Conservation (phyloP, 2,329 filamentous ascomycete species). For the Sphaerulina populicola region DNA sequence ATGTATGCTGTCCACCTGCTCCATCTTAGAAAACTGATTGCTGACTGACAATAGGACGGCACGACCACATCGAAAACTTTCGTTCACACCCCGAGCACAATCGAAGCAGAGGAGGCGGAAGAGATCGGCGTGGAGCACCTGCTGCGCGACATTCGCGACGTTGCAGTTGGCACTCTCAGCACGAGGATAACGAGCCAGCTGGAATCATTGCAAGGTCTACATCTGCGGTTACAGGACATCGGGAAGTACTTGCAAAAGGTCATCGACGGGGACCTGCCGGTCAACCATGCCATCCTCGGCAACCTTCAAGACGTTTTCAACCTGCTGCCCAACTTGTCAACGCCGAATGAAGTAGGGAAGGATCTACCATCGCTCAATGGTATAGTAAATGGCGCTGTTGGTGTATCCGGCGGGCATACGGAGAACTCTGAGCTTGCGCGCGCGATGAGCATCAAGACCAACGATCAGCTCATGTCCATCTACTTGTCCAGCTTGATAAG, state of each 20-base stretch:
- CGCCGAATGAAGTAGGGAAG: conserved; percentile 61
- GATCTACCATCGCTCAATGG: conserved; percentile 47
- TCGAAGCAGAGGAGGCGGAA: conserved; percentile 97
- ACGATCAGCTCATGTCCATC: conserved; percentile 97
- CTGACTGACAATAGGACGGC: conserved; percentile 60
- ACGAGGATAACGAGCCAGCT: conserved; percentile 96
- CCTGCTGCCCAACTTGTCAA: conserved; percentile 88
- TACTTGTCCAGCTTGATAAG: conserved; percentile 94
- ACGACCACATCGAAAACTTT: conserved; percentile 96
- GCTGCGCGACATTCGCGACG: conserved; percentile 93
- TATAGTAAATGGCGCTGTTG: conserved; percentile 49
- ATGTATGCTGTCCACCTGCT: conserved; percentile 49
- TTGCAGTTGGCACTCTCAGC: conserved; percentile 91
- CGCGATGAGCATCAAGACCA: conserved; percentile 98
- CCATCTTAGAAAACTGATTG: background rate
- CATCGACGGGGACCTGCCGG: conserved; percentile 79
- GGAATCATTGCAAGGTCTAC: conserved; percentile 91
- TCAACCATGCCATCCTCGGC: conserved; percentile 94
- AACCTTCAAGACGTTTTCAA: conserved; percentile 99
- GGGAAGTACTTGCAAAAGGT: conserved; percentile 94
- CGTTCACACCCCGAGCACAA: conserved; percentile 94
- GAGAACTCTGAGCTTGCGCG: conserved; percentile 82
- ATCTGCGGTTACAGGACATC: conserved; percentile 89
- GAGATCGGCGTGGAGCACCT: conserved; percentile 98
- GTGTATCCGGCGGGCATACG: conserved; percentile 41